Evolutionary conservation across 306 rosid genomes (phyloP), one percentile per base, ranked within the genome.

Genomic region (Crotalaria pallida): DNA sequence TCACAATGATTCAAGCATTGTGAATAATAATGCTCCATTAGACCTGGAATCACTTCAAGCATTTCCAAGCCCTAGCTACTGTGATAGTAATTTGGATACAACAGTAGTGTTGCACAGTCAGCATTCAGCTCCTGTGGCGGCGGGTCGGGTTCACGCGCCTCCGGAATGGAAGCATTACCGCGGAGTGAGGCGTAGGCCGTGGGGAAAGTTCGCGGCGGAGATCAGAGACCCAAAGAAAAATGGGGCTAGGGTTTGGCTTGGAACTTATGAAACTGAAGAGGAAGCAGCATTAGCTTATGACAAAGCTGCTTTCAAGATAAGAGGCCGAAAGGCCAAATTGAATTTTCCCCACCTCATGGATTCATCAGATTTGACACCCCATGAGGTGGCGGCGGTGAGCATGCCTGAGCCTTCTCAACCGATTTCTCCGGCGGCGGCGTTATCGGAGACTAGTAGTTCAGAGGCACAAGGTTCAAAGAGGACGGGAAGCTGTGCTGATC

Each of bases 161-260:
- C 3, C 58, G 1, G 4, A 40, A 3, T 67, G 69, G 67, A 49
- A 27, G 53, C 85, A 56, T 6, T 87, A 69, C 48, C 65, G 76
- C 36, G 89, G 92, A 1, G 90, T 85, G 66, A 79, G 93, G 58
- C 72, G 87, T 8, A 71, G 90, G 77, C 90, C 90, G 0, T 85
- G 88, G 93, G 93, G 93, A 4, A 85, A 85, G 71, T 88, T 70
- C 22, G 93, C 90, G 0, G 90, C 90, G 5, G 90, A 88, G 18
- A 80, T 80, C 3, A 74, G 80, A 12, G 83, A 80, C 13, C 73
- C 83, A 0, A 80, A 69, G 10, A 83, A 64, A 58, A 88, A 79
- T 3, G 88, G 93, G 5, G 72, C 73, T 3, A 83, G 90, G 27
- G 76, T 81, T 33, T 85, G 93, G 93, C 90, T 88, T 0, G 93